Percentiles rank a stretch among this genome's conserved stretches.
Conservation (phyloP, 257 asterid species). For the Nicotiana knightiana region DNA sequence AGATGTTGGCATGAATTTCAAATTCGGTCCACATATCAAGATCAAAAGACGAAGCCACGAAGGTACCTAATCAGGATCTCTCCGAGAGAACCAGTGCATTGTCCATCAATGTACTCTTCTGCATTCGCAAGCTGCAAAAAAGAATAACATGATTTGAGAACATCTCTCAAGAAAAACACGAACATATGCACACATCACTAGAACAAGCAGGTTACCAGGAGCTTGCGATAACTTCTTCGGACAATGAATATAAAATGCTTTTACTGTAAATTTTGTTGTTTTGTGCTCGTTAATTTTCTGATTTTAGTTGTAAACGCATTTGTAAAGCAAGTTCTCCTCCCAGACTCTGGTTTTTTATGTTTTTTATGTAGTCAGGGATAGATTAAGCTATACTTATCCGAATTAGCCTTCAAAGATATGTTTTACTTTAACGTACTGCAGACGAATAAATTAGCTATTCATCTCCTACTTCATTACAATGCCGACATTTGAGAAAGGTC, state of each 20-base stretch:
- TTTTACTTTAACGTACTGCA: background rate
- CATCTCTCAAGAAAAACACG: background rate
- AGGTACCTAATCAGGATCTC: slow-evolving; percentile 71
- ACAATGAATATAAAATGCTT: background rate
- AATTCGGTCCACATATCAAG: background rate
- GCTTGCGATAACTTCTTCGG: background rate
- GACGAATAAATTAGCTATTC: background rate
- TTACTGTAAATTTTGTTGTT: background rate
- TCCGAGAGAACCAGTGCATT: slow-evolving; percentile 84
- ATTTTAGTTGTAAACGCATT: background rate
- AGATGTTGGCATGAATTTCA: background rate
- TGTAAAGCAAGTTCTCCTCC: background rate
- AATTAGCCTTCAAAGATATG: background rate
- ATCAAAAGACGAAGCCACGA: background rate
- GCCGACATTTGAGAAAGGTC: background rate
- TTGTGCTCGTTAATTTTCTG: background rate
- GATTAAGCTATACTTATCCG: background rate
- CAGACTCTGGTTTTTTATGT: background rate
- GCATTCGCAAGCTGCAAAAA: slow-evolving; percentile 82
- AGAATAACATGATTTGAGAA: background rate
- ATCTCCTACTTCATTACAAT: background rate
- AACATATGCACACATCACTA: background rate
- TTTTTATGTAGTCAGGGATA: background rate
- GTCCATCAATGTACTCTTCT: slow-evolving; percentile 85
- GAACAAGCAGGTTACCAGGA: background rate